Conservation (phyloP, 179 eudicot genomes). For the Beta corolliflora region DNA sequence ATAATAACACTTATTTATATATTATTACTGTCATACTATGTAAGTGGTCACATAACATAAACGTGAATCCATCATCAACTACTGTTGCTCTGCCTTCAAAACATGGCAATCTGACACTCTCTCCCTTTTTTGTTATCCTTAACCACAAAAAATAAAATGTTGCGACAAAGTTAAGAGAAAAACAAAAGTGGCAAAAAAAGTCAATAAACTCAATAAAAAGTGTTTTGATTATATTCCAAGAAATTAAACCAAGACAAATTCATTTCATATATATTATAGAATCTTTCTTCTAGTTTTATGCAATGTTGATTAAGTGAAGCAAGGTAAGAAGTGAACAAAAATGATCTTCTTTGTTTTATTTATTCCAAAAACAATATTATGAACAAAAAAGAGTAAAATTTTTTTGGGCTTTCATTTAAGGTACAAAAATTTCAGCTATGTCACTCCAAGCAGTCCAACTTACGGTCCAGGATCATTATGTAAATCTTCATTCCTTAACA, state of each 20-base stretch:
- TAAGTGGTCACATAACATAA: conserved; percentile 6
- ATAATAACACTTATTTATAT: no score
- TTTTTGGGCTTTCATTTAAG: not conserved
- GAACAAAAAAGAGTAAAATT: no score
- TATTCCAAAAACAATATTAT: not conserved
- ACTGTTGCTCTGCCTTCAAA: conserved; percentile 27
- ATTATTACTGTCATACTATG: not conserved
- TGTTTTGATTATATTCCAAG: conserved; percentile 21
- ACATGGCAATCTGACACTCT: conserved; percentile 24
- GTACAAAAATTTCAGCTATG: conserved; percentile 19
- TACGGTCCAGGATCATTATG: conserved; percentile 32
- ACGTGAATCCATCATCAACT: conserved; percentile 1
- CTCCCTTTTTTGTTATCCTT: conserved; percentile 20
- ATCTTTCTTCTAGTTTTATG: not conserved
- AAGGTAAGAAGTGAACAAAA: not conserved
- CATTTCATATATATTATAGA: not conserved
- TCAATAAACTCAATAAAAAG: no score
- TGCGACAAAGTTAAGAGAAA: conserved; percentile 29
- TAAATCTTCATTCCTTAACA: not conserved
- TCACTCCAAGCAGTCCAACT: conserved; percentile 34
- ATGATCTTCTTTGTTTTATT: not conserved
- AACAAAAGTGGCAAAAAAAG: not conserved
- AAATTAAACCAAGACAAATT: not conserved
- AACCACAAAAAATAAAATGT: conserved; percentile 12
- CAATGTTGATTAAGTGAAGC: conserved; percentile 1